These are phyloP conservation scores for Pilobolus umbonatus DNA, from an alignment of 192 early-diverging fungal species.

Conservation along the genomic window DNA sequence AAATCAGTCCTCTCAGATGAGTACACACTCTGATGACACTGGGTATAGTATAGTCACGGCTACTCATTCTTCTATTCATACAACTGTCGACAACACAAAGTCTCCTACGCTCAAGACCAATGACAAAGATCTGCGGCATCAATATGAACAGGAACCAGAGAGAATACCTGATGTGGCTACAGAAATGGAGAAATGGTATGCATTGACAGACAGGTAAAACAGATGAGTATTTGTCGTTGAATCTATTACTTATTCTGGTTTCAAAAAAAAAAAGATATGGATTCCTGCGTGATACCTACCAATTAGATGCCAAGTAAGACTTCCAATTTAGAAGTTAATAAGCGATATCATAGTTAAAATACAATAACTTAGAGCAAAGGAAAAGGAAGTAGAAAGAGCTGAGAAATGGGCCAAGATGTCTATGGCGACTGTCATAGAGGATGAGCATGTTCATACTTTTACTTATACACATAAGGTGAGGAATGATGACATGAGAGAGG, in stretches of 20 bases:
- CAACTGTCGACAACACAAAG: too few species aligned
- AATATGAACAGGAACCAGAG: constrained; percentile 9
- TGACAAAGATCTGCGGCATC: constrained; percentile 1
- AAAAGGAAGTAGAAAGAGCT: constrained; percentile 29
- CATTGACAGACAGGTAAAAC: constrained; percentile 30
- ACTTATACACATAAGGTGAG: constrained; percentile 26
- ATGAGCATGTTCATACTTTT: constrained; percentile 24
- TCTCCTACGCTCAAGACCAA: too few species aligned
- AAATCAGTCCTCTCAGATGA: too few species aligned
- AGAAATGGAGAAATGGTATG: constrained; percentile 39
- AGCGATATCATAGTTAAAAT: not conserved
- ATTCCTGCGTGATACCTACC: constrained; percentile 16
- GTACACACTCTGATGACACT: too few species aligned
- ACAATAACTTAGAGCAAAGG: constrained; percentile 5
- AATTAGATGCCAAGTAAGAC: not conserved
- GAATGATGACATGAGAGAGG: not conserved
- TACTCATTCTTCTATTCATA: too few species aligned
- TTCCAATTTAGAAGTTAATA: not conserved
- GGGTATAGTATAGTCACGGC: too few species aligned
- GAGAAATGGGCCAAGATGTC: constrained; percentile 37
- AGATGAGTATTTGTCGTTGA: not conserved
- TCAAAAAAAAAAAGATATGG: constrained; percentile 32
- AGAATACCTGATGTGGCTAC: constrained; percentile 21
- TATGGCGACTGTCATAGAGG: not conserved
- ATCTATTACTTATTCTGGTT: too few species aligned